A percentile compares a stretch with the other conserved stretches of the same genome.
Evolutionary conservation across 106 monocot genomes (phyloP).

Genomic region (Narthecium ossifragum): DNA sequence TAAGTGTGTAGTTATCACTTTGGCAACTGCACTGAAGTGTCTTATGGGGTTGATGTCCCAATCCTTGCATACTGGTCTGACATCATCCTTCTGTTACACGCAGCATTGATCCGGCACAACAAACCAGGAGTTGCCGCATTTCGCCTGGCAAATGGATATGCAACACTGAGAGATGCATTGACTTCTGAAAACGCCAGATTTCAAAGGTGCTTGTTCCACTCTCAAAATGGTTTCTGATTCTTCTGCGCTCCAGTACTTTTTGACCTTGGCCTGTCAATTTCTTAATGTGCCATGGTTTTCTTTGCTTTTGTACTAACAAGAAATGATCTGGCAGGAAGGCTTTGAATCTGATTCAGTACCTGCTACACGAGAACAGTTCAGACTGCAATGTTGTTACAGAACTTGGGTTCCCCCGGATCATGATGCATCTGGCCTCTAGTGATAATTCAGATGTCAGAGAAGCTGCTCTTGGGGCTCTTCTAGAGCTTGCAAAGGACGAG

Average conservation of each 20-base stretch:
- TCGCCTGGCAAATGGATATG: constrained; percentile 60
- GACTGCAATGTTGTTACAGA: constrained; percentile 47
- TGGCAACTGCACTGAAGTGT: no score
- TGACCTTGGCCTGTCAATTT: background rate
- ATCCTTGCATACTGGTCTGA: no score
- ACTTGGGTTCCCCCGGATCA: constrained; percentile 66
- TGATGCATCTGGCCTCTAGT: constrained; percentile 72
- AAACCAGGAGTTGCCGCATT: constrained; percentile 51
- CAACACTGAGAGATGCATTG: constrained; percentile 53
- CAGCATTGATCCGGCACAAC: constrained; percentile 61
- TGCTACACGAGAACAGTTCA: constrained; percentile 54
- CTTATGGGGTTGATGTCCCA: no score
- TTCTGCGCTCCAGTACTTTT: background rate
- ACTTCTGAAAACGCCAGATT: constrained; percentile 40
- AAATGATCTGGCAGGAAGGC: constrained; percentile 57
- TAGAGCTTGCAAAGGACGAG: constrained; percentile 49
- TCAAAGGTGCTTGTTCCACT: constrained; percentile 25
- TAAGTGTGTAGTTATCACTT: constrained; percentile 27
- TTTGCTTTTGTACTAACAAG: background rate
- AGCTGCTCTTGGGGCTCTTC: constrained; percentile 51
- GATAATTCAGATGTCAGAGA: constrained; percentile 63
- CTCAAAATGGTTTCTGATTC: background rate
- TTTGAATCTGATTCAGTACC: constrained; percentile 62
- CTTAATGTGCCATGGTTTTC: background rate
- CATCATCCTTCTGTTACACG: background rate